Conservation (phyloP, 164 flowering plant species). For the Dillenia turbinata region DNA sequence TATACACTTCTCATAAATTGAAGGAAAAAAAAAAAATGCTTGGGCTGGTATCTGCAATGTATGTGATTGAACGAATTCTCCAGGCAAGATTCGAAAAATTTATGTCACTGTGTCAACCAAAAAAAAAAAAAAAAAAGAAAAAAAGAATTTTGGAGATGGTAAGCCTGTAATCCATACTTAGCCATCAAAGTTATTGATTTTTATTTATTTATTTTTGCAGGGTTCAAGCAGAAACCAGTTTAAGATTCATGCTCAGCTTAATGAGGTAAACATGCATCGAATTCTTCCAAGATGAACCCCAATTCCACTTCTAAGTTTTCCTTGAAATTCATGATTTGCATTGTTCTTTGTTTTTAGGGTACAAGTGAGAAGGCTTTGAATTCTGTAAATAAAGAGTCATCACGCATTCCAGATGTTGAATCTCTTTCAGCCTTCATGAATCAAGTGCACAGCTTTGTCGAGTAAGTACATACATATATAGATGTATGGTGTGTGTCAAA, state of each 20-base stretch:
- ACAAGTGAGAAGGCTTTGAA: conserved; percentile 1
- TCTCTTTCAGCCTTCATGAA: conserved; percentile 4
- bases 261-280: conserved; percentile 1
- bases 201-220: neutral
- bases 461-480: neutral
- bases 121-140: too few species aligned
- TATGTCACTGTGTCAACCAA: too few species aligned
- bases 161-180: too few species aligned
- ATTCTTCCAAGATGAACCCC: too few species aligned
- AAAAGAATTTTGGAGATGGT: too few species aligned
- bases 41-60: too few species aligned
- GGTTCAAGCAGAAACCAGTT: neutral
- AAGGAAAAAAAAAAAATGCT: too few species aligned
- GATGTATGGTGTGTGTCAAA: too few species aligned
- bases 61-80: too few species aligned
- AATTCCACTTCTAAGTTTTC: neutral
- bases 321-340: neutral
- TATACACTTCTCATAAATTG: too few species aligned
- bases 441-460: conserved; percentile 10
- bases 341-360: neutral
- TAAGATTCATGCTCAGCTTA: conserved; percentile 5
- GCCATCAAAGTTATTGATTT: neutral
- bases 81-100: too few species aligned
- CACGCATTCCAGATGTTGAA: conserved; percentile 3
- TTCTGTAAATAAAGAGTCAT: neutral